Base-by-base conservation (phyloP, 2,329 filamentous ascomycete genomes). In the Phaeomoniella chlamydospora region DNA sequence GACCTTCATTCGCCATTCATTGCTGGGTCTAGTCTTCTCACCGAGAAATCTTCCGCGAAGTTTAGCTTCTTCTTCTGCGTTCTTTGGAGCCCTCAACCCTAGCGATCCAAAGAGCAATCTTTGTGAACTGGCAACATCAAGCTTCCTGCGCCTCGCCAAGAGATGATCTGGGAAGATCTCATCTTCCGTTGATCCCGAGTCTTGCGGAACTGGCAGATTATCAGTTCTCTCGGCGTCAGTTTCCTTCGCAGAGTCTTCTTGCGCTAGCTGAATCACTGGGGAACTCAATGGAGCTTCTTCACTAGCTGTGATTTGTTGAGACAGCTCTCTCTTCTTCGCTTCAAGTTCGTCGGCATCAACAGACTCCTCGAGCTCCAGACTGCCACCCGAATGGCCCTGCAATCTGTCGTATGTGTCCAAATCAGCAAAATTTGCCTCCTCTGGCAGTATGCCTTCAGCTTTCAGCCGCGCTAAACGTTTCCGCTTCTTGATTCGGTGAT, bases 1-100 rank as follows among this genome's bases (percentile, higher is more conserved):
- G 40, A 94, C 77, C 45, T 76, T 84, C 3, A 72, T 61, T 45
- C 73, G 73, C 87, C 87, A 94, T 18, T 80, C 68, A 1, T 26
- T 6, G n/a, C n/a, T 26, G 6, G 22, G 26, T 40, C 36, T 52
- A 41, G 4, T 61, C 41, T 18, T 60, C 52, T 68, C 59, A 41
- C 67, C 69, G 60, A 73, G 72, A 15, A 84, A 54, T 38, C 70
- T 69, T 41, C 66, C 60, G 16, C 72, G 71, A 4, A 80, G 55
- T 26, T 68, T 67, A 12, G 77, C 71, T 49, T 79, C 78, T 13
- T 85, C 80, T 18, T 70, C 68, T 45, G 79, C 77, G 1, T 65
- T 74, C 47, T 77, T 80, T 1, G 82, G 80, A 3, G 68, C 69
- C 37, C 73, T 73, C 6, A 85, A 55, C 3, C 81, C 83, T 3